Conservation (phyloP, 805 yeast genomes). For the Metschnikowia matae region DNA sequence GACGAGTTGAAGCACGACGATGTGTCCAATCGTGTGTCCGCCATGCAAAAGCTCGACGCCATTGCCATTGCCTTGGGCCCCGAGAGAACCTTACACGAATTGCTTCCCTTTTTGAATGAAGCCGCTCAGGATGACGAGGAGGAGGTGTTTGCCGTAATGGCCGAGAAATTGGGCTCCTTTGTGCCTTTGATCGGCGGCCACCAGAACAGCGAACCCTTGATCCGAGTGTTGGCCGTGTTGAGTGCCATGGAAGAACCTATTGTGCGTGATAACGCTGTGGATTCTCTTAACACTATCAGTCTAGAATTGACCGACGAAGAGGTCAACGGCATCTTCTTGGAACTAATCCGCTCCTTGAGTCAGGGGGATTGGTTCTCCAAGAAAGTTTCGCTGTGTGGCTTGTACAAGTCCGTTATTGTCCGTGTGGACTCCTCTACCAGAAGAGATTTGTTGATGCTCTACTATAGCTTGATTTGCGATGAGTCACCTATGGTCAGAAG, state of each 20-base stretch:
- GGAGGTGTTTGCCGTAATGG: conserved; percentile 91
- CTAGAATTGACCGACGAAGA: conserved; percentile 59
- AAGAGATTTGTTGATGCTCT: conserved; percentile 60
- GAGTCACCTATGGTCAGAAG: conserved; percentile 98
- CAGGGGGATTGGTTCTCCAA: conserved; percentile 93
- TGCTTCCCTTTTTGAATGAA: conserved; percentile 84
- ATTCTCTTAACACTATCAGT: conserved; percentile 71
- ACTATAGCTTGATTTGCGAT: conserved; percentile 70
- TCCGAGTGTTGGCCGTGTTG: conserved; percentile 70
- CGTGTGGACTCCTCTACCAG: conserved; percentile 55
- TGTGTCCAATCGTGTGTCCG: conserved; percentile 86
- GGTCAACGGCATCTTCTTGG: conserved; percentile 62
- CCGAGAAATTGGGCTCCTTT: conserved; percentile 84
- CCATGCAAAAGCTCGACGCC: conserved; percentile 90
- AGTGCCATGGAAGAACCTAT: conserved; percentile 95
- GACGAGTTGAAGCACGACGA: conserved; percentile 98
- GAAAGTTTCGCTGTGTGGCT: conserved; percentile 87
- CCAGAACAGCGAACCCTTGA: conserved; percentile 45
- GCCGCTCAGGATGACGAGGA: conserved; percentile 97
- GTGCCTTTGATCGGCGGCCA: conserved; percentile 87
- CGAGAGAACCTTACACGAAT: conserved; percentile 83
- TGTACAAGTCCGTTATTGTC: conserved; percentile 66
- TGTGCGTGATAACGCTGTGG: conserved; percentile 92
- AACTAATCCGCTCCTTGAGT: conserved; percentile 71
- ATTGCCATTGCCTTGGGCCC: conserved; percentile 94